Evolutionary conservation across 2,329 filamentous ascomycete genomes (phyloP), one percentile per base, ranked within the genome.

Genomic region (Mariannaea sp.): DNA sequence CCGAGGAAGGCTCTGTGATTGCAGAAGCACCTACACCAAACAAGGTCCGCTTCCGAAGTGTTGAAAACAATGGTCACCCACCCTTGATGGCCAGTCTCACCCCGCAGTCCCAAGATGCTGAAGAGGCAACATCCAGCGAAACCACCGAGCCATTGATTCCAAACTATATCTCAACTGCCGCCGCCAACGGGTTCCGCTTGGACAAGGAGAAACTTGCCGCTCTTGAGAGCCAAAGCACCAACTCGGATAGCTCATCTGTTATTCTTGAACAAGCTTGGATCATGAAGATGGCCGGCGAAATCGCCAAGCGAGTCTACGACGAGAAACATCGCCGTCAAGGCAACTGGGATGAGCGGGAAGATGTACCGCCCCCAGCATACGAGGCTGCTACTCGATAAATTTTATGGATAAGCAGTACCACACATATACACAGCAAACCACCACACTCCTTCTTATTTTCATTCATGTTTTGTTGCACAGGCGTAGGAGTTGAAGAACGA

Each of bases 281-380:
- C 74, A 85, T 88, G 76, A 94, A 96, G 77, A 94, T 99, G 84
- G 92, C 93, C 5, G 87, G 87, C 59, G 94, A 97, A 72, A 93
- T 97, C 65, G 91, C 92, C 29, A 80, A 86, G 44, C 88, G 90
- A 50, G 91, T 96, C 60, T 90, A 93, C 61, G 90, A 96, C 62
- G 90, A 96, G 74, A 94, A 96, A 73, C 77, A 79, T 48, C 76
- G 78, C 33, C 65, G 68, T 45, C 61, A 53, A 36, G 61, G 65
- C 51, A 50, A 55, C 14, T 73, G 71, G 71, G 81, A 79, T 35
- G 81, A 84, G 53, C 73, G 77, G 47, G 80, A 85, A 56, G 80
- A 83, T 40, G 70, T 75, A 5, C 83, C 84, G 5, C 84, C 84
- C 22, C 84, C 84, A 12, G 83, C 84, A 52, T 87, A 87, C 67